Evolutionary conservation across 2,329 filamentous ascomycete species (phyloP).

Genomic region (Botrytis cinerea): DNA sequence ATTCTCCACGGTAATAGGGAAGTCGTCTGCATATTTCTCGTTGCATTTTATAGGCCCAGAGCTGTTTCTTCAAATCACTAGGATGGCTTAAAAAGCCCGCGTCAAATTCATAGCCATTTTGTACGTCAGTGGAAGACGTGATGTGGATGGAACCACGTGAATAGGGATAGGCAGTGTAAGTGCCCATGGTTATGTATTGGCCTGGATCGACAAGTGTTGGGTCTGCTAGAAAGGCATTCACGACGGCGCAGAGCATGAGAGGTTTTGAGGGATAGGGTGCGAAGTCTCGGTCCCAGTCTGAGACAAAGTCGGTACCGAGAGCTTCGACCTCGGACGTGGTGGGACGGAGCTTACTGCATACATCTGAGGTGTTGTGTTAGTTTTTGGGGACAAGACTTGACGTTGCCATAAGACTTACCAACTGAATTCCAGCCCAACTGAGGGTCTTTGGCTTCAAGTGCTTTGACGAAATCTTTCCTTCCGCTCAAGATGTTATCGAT

Average conservation of each 20-base stretch:
- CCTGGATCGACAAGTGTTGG: conserved; percentile 43
- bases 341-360: conserved; percentile 58
- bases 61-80: conserved; percentile 58
- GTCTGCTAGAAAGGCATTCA: conserved; percentile 49
- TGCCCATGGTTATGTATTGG: conserved; percentile 56
- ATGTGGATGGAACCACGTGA: conserved; percentile 65
- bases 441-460: conserved; percentile 51
- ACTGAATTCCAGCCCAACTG: conserved; percentile 59
- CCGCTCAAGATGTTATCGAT: conserved; percentile 56
- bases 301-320: conserved; percentile 53
- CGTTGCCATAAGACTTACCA: conserved; percentile 29
- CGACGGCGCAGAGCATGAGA: conserved; percentile 55
- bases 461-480: conserved; percentile 48
- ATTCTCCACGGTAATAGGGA: conserved; percentile 52
- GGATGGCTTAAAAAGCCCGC: conserved; percentile 57
- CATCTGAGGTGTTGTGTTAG: conserved; percentile 43
- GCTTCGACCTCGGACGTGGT: conserved; percentile 54
- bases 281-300: conserved; percentile 59
- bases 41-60: conserved; percentile 67
- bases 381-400: conserved; percentile 2
- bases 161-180: conserved; percentile 61
- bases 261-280: conserved; percentile 38
- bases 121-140: conserved; percentile 45
- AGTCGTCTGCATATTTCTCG: conserved; percentile 62
- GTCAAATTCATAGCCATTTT: conserved; percentile 56